These are phyloP conservation scores for Alternaria gansuensis DNA, from an alignment of 2,329 filamentous ascomycete species.

Conservation along the genomic window DNA sequence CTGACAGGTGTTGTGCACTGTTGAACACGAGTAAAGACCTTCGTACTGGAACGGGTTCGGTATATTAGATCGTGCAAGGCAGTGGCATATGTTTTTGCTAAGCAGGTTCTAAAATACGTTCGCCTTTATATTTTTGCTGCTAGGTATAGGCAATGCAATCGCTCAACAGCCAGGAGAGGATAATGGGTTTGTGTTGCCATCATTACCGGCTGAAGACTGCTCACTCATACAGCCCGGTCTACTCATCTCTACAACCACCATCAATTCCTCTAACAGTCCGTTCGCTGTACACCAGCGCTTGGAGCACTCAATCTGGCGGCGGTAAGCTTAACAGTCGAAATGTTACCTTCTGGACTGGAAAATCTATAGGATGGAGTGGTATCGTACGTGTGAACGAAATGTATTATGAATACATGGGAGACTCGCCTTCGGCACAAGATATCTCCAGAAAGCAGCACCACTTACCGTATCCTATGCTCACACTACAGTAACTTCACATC, in stretches of 20 bases:
- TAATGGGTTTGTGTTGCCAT: background rate
- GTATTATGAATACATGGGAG: conserved; percentile 6
- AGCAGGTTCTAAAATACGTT: background rate
- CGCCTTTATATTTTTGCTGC: background rate
- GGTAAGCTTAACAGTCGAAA: conserved; percentile 7
- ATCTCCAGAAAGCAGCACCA: background rate
- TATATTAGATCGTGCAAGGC: background rate
- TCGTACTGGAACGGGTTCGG: too few relatives aligned
- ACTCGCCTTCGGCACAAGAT: conserved; percentile 2
- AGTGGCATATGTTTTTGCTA: background rate
- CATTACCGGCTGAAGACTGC: background rate
- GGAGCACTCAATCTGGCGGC: background rate
- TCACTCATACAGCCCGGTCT: background rate
- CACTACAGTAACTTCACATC: conserved; percentile 7
- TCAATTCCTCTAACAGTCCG: conserved; percentile 4
- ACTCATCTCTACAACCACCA: conserved; percentile 4
- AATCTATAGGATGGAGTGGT: conserved; percentile 7
- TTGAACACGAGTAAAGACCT: background rate
- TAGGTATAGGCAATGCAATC: background rate
- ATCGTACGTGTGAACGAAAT: conserved; percentile 3
- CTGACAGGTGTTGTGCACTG: background rate
- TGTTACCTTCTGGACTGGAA: conserved; percentile 5
- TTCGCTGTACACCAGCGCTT: conserved; percentile 8
- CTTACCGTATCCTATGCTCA: conserved; percentile 3
- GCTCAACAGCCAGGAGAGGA: background rate